Evolutionary conservation across 176 grass and related monocot genomes (phyloP), one percentile per base, ranked within the genome.

Genomic region (Triticum urartu): DNA sequence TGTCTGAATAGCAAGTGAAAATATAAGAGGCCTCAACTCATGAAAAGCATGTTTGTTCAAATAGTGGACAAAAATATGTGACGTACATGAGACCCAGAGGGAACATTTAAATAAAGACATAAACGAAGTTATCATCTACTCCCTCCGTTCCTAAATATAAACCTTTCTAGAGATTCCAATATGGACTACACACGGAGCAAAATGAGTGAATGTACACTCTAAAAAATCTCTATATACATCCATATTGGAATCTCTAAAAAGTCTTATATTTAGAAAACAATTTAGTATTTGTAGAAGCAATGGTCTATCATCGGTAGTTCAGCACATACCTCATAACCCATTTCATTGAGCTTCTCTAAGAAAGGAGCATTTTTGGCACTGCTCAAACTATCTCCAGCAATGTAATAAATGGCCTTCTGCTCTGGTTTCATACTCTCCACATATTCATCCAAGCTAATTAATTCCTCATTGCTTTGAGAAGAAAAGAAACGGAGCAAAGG

Each of bases 381-480:
- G 67, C 69, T 99, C 82, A 99, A 72, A 68, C 87, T 96, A 62
- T 99, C 97, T 35, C 94, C 86, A 35, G 97, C 97, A 84, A 99
- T 87, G 34, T 91, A 99, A 45, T 94, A 99, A 83, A 99, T 96
- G 78, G 94, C 80, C 76, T 94, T 96, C 43, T 99, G 97, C 64
- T 99, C 94, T 60, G 94, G 92, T 86, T 96, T 99, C 97, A 99
- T 99, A 79, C 88, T 99, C 68, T 99, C 94, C 73, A 99, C 92
- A 78, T 99, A 96, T 77, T 99, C 97, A 91, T 96, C 97, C 82
- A 99, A 93, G 89, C 97, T 94, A 54, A 99, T 99, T 36, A 93
- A 84, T 61, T 96, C 92, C 32, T 96, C 86, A 5, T 93, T 95
- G 83, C 92, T 94, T 73, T 99, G 97, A 65, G 94, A 95, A 85